Conservation (phyloP, 257 asterid genomes). For the Solanum medicagineum region DNA sequence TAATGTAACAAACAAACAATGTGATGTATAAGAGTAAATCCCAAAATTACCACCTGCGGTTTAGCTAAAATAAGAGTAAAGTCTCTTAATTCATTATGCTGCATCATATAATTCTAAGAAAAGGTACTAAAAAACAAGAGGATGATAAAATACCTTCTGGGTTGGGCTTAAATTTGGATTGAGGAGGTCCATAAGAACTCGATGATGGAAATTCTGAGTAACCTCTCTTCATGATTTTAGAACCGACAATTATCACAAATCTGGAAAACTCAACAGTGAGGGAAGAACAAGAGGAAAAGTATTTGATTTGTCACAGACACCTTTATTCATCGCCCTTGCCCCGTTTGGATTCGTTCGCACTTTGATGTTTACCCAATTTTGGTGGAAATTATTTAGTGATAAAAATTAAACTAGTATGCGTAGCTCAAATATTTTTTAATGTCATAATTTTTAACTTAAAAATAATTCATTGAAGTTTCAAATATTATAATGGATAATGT, state of each 20-base stretch:
- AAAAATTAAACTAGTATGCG: too few species aligned
- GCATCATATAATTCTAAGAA: not conserved
- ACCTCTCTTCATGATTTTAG: constrained; percentile 58
- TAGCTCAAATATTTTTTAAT: too few species aligned
- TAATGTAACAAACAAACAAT: constrained; percentile 1
- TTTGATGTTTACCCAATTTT: too few species aligned
- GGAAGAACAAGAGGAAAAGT: not conserved
- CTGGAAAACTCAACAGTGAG: not conserved
- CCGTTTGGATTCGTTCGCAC: not conserved
- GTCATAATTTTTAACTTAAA: too few species aligned
- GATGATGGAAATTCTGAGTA: constrained; percentile 71
- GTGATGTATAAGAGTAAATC: not conserved
- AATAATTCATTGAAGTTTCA: too few species aligned
- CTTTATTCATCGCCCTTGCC: not conserved
- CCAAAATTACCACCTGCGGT: not conserved
- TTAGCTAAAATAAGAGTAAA: constrained; percentile 1
- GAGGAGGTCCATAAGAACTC: constrained; percentile 61
- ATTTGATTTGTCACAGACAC: not conserved
- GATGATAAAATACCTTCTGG: constrained; percentile 39
- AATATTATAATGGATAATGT: too few species aligned
- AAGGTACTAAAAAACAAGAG: not conserved
- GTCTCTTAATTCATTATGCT: not conserved
- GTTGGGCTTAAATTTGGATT: constrained; percentile 58
- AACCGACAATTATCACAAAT: not conserved
- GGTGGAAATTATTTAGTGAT: too few species aligned